A percentile compares a stretch with the other conserved stretches of the same genome.
These are phyloP conservation scores for Pestalotiopsis sp. DNA, from an alignment of 2,329 filamentous ascomycete species.

Conservation along the genomic window DNA sequence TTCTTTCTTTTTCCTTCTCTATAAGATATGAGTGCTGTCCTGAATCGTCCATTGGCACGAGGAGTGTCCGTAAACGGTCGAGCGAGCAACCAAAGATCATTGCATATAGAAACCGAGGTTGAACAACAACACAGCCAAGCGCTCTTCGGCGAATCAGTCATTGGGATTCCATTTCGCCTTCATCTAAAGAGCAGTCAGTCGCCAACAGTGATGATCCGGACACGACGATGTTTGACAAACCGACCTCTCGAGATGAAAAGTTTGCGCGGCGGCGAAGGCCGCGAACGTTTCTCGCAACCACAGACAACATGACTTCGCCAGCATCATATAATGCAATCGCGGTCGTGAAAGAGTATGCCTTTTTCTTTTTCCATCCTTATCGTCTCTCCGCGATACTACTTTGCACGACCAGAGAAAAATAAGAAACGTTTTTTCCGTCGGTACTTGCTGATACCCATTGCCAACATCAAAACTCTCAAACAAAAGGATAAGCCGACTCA, in stretches of 20 bases:
- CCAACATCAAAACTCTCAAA: background rate
- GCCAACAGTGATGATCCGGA: background rate
- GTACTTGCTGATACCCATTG: background rate
- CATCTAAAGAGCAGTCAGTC: background rate
- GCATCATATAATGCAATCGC: background rate
- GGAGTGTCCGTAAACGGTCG: background rate
- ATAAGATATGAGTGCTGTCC: background rate
- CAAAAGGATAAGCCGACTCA: background rate
- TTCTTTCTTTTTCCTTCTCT: background rate
- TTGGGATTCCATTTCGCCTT: background rate
- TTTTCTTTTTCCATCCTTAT: background rate
- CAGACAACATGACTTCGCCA: background rate
- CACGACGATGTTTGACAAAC: background rate
- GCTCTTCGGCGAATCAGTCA: background rate
- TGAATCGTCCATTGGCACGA: background rate
- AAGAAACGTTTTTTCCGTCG: background rate
- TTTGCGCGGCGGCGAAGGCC: background rate
- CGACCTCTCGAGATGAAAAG: background rate
- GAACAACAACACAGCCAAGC: background rate
- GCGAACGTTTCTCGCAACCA: background rate
- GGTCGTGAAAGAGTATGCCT: background rate
- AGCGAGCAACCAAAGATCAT: background rate
- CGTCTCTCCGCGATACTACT: background rate
- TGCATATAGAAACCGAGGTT: background rate
- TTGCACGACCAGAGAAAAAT: background rate